Evolutionary conservation across 1,284 basidiomycete genomes (phyloP), one percentile per base, ranked within the genome.

Genomic region (Phlebopus sp.): DNA sequence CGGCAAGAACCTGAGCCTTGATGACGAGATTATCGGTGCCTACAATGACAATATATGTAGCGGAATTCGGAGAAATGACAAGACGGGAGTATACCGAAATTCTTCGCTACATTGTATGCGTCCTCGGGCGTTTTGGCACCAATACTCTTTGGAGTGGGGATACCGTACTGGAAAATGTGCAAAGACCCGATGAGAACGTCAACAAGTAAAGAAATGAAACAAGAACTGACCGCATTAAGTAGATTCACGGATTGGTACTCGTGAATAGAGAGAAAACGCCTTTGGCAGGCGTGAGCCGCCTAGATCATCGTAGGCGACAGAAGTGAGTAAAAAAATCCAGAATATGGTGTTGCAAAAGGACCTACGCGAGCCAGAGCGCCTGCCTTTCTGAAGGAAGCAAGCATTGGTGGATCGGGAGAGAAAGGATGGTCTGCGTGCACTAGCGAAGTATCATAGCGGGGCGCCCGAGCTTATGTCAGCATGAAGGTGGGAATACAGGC

Each of bases 1-100:
- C 97, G 56, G 97, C 97, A 51, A 99, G 86, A 8, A 99, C 97
- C 71, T 99, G 97, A 21, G 95, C 97, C 76, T 99, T 99, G 74
- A 99, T 93, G 27, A 97, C 93, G 49, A 94, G 82, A 54, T 81
- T 79, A 53, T 82, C 75, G 25, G 75, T 75, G 57, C 82, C 91
- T 88, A 50, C 47, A 27, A 5, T 34, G 34, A 31, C 19, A 40
- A 39, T 17, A 36, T 11, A 41, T 44, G n/a, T 40, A 36, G 15
- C 17, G 15, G 36, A 2, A 37, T 6, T 27, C 5, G 31, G 55
- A 40, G 46, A 31, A 30, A 41, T 21, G 56, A 57, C 53, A 55
- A 52, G 13, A 48, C 41, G 18, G 27, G 13, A 35, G 53, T 75
- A 45, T 54, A 90, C 91, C 88, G 63, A 98, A 97, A 58, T 82